Percentiles rank a stretch among this genome's conserved stretches.
Conservation (phyloP, 2,329 filamentous ascomycete genomes). For the Plenodomus tracheiphilus region DNA sequence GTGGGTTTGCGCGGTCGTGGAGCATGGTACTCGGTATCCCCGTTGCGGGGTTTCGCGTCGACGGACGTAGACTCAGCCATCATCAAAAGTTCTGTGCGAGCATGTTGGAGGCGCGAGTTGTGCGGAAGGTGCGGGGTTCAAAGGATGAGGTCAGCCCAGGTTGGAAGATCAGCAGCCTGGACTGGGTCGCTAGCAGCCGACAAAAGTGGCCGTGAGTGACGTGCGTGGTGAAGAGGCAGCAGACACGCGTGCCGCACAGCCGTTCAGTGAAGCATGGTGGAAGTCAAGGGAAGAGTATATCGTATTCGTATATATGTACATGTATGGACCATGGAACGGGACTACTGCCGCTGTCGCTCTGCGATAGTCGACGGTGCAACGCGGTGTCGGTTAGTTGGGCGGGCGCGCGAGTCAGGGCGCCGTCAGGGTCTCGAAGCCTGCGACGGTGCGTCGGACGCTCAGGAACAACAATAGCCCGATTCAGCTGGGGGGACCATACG, state of each 20-base stretch:
- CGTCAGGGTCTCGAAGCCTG: background rate
- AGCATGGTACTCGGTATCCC: conserved; percentile 30
- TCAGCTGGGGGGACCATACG: conserved; percentile 15
- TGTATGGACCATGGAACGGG: background rate
- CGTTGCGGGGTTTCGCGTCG: conserved; percentile 26
- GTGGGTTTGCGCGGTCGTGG: conserved; percentile 44
- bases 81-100: conserved; percentile 13
- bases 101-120: conserved; percentile 24
- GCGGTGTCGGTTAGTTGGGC: conserved; percentile 12
- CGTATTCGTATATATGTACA: background rate
- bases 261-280: conserved; percentile 5
- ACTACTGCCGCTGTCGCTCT: background rate
- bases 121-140: conserved; percentile 12
- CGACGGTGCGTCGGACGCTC: conserved; percentile 16
- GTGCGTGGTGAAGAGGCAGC: conserved; percentile 4
- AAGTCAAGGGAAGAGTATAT: background rate
- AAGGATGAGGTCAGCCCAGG: conserved; percentile 36
- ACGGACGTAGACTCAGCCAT: conserved; percentile 42
- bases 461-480: conserved; percentile 26
- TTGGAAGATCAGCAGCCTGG: conserved; percentile 25
- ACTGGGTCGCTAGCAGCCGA: conserved; percentile 23
- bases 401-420: conserved; percentile 16
- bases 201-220: conserved; percentile 18
- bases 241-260: conserved; percentile 2
- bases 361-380: background rate